Evolutionary conservation across 1,284 basidiomycete genomes (phyloP).

Genomic region (Austroboletus novae-zelandiae): DNA sequence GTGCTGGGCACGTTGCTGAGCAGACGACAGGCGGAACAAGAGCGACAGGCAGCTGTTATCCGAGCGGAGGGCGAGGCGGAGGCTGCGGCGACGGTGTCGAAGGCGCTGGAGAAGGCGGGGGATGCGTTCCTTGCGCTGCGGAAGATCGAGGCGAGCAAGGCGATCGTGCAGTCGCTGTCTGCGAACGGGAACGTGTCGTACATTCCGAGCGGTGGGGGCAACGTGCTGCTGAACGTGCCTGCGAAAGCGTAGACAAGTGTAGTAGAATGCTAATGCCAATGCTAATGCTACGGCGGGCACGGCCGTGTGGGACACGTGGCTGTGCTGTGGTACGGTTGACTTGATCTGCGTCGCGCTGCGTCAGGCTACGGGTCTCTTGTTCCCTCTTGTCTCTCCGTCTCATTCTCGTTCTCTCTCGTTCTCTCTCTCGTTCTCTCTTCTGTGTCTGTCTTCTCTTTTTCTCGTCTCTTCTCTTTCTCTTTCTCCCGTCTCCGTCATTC

Average conservation of each 20-base stretch:
- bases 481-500: constrained; percentile 39
- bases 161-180: constrained; percentile 83
- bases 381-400: constrained; percentile 6
- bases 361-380: constrained; percentile 17
- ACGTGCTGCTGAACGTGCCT: constrained; percentile 82
- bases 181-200: constrained; percentile 85
- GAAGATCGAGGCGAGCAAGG: constrained; percentile 97
- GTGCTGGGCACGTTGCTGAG: constrained; percentile 15
- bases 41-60: constrained; percentile 96
- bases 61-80: constrained; percentile 98
- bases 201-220: constrained; percentile 77
- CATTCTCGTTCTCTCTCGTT: constrained; percentile 20
- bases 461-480: constrained; percentile 39
- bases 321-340: constrained; percentile 21
- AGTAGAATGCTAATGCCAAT: background rate
- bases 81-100: constrained; percentile 90
- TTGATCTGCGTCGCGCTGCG: constrained; percentile 22
- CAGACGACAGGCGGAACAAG: constrained; percentile 85
- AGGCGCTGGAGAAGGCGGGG: constrained; percentile 91
- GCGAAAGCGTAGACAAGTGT: constrained; percentile 44
- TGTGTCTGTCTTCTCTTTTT: constrained; percentile 46
- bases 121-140: constrained; percentile 95
- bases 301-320: constrained; percentile 21
- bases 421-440: constrained; percentile 36
- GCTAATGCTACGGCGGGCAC: constrained; percentile 13